Evolutionary conservation across 768 basidiomycete genomes (phyloP).

Genomic region (Boletus vermiculosoides): DNA sequence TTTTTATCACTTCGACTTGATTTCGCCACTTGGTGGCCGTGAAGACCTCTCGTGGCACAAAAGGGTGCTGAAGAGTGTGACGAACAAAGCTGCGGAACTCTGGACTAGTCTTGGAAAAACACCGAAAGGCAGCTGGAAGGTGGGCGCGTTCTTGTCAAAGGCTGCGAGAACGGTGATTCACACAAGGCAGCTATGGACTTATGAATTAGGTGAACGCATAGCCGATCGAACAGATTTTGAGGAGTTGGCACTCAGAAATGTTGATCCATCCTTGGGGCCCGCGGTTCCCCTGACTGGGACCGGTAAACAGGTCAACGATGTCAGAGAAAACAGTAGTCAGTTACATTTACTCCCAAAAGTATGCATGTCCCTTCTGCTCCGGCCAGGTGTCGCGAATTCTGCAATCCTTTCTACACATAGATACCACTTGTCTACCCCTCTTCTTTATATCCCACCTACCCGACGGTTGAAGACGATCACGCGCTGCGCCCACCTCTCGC

Average conservation of each 20-base stretch:
- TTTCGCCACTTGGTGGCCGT: constrained; percentile 31
- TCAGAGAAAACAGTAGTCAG: constrained; percentile 9
- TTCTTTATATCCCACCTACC: constrained; percentile 50
- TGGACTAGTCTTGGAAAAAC: constrained; percentile 74
- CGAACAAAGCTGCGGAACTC: constrained; percentile 49
- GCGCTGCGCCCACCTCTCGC: constrained; percentile 33
- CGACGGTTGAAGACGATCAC: constrained; percentile 22
- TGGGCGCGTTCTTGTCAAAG: constrained; percentile 32
- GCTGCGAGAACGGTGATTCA: constrained; percentile 6
- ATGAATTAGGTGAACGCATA: constrained; percentile 62
- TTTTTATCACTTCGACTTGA: constrained; percentile 43
- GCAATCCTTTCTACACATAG: constrained; percentile 33
- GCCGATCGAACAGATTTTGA: constrained; percentile 77
- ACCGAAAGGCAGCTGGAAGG: constrained; percentile 68
- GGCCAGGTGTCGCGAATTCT: neutral
- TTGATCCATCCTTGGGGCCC: constrained; percentile 73
- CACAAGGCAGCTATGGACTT: constrained; percentile 51
- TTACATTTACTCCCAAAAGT: constrained; percentile 13
- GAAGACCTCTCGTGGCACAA: constrained; percentile 28
- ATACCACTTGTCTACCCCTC: constrained; percentile 49
- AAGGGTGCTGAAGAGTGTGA: constrained; percentile 43
- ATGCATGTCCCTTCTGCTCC: neutral
- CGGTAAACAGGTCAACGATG: constrained; percentile 17
- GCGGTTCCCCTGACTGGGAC: constrained; percentile 31
- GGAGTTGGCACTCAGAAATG: constrained; percentile 69